Evolutionary conservation across 129 eudicot genomes (phyloP).

Genomic region (Calendula officinalis): DNA sequence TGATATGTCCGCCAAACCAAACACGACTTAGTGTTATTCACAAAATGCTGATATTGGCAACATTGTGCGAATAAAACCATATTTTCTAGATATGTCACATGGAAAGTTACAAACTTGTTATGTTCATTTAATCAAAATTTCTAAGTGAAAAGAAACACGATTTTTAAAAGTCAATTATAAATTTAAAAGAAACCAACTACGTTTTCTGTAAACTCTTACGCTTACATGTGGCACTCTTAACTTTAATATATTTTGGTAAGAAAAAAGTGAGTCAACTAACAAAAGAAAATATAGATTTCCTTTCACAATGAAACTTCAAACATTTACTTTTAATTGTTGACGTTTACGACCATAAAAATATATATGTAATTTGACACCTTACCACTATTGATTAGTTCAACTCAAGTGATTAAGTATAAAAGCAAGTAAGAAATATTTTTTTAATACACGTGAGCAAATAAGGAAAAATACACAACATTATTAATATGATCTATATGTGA

Average conservation of each 20-base stretch:
- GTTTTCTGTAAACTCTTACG: background rate
- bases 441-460: too few species aligned
- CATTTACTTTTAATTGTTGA: constrained; percentile 15
- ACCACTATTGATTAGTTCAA: background rate
- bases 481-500: too few species aligned
- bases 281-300: background rate
- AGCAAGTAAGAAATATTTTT: too few species aligned
- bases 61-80: background rate
- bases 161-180: background rate
- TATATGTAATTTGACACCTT: background rate
- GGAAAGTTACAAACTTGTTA: background rate
- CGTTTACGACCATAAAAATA: background rate
- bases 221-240: constrained; percentile 1
- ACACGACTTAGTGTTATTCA: background rate
- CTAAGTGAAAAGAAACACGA: background rate
- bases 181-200: constrained; percentile 7
- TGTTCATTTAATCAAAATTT: background rate
- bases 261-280: constrained; percentile 16
- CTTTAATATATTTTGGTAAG: background rate
- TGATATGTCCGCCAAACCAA: background rate
- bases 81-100: background rate
- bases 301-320: constrained; percentile 19
- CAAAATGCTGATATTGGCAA: background rate
- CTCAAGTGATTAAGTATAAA: background rate
- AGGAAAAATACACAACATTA: too few species aligned